phyloP scores from a whole-genome alignment of 2,329 filamentous ascomycete species.

The Fusarium circinatum region DNA sequence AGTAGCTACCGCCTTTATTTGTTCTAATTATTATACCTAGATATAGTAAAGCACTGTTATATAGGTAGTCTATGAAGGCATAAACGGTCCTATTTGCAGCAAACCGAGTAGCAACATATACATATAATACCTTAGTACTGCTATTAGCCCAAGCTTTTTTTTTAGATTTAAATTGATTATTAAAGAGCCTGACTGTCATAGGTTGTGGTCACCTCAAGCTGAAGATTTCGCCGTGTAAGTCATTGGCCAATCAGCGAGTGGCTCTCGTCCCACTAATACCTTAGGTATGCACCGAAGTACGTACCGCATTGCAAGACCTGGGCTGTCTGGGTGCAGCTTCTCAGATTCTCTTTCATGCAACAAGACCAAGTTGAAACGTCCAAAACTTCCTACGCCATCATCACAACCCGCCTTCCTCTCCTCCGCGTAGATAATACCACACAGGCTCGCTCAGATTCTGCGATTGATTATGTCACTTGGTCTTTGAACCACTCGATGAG shows the following conservation, averaged over 20 bases:
- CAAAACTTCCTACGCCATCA: conserved; percentile 24
- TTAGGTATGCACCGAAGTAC: not conserved
- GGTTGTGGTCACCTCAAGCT: not conserved
- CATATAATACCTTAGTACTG: not conserved
- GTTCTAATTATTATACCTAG: too few species aligned
- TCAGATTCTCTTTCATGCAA: conserved; percentile 34
- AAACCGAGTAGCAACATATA: not conserved
- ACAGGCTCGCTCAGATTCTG: not conserved
- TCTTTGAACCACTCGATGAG: conserved; percentile 43
- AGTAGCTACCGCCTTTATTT: not conserved
- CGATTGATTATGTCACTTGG: conserved; percentile 43
- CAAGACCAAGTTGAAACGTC: conserved; percentile 39
- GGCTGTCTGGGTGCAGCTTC: not conserved
- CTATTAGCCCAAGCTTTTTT: not conserved
- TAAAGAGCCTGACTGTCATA: not conserved
- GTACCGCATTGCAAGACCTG: conserved; percentile 4
- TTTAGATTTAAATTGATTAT: not conserved
- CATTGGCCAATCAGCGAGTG: conserved; percentile 10
- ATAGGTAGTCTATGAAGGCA: too few species aligned
- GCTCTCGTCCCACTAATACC: not conserved
- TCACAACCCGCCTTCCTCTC: conserved; percentile 5
- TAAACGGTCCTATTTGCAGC: not conserved
- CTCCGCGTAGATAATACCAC: not conserved
- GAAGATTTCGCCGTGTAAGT: conserved; percentile 3
- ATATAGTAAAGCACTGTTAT: too few species aligned